Evolutionary conservation across 192 early-diverging fungal species (phyloP).

Genomic region (Coemansia sp.): DNA sequence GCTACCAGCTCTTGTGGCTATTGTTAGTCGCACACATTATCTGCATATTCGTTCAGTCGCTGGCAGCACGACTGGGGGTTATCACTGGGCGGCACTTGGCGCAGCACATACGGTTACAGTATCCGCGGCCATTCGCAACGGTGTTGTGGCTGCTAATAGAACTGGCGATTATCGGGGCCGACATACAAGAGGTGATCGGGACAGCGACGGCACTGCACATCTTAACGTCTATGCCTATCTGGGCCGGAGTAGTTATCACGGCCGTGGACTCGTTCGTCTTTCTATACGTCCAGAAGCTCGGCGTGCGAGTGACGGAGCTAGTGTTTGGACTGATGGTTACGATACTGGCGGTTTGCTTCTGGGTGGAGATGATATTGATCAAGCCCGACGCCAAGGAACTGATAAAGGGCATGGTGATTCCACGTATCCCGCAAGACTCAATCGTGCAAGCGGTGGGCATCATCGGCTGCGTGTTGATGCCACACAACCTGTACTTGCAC

Average conservation of each 20-base stretch:
- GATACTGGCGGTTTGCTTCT: slow-evolving; percentile 75
- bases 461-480: slow-evolving; percentile 77
- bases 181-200: slow-evolving; percentile 83
- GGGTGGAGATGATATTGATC: slow-evolving; percentile 68
- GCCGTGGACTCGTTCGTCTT: slow-evolving; percentile 81
- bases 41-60: slow-evolving; percentile 63
- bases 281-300: slow-evolving; percentile 65
- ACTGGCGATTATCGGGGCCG: slow-evolving; percentile 69
- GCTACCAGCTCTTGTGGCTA: slow-evolving; percentile 66
- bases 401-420: slow-evolving; percentile 61
- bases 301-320: slow-evolving; percentile 70
- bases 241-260: slow-evolving; percentile 80
- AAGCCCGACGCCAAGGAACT: slow-evolving; percentile 56
- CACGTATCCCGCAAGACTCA: slow-evolving; percentile 58
- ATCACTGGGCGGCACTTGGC: slow-evolving; percentile 68
- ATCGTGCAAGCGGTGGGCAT: slow-evolving; percentile 69
- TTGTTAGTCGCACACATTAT: slow-evolving; percentile 62
- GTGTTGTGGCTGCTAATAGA: slow-evolving; percentile 64
- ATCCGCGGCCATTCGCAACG: slow-evolving; percentile 50
- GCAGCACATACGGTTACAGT: slow-evolving; percentile 55
- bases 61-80: slow-evolving; percentile 65
- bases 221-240: slow-evolving; percentile 68
- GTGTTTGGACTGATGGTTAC: slow-evolving; percentile 74
- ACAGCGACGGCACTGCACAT: slow-evolving; percentile 87
- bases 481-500: slow-evolving; percentile 90